Evolutionary conservation across 352 stramenopile species (phyloP), one percentile per base, ranked within the genome.

Genomic region (Pythium apleroticum): DNA sequence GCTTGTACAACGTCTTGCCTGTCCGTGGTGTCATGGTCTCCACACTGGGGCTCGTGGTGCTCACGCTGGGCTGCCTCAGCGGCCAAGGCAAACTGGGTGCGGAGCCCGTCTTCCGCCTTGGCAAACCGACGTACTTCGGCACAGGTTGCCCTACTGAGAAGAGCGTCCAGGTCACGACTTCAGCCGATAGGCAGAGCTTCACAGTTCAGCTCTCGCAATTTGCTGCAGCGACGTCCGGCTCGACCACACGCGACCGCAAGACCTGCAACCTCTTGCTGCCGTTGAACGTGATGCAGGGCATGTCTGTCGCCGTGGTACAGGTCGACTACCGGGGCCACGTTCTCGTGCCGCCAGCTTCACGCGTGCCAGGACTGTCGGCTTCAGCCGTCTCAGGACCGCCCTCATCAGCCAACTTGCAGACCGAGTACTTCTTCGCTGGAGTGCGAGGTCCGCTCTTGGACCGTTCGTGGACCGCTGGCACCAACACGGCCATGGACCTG

Each of bases 221-320:
- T 25, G 48, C 30, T 0, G 63, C 60, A 7, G n/a, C 50, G 9
- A 77, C 67, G 0, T 58, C 60, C 2, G 11, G 4, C 24, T 24
- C 11, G 3, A 24, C 14, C 17, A 58, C 17, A 25, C 59, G 54
- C n/a, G 53, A 68, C n/a, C 68, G 68, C 33, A 75, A 75, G 58
- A 55, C 60, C 6, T 75, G 71, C 45, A 70, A 70, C 52, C 71
- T 77, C 56, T 14, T 61, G 12, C 28, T 77, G 14, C 67, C 67
- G 4, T 25, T 77, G 12, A 33, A 56, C 12, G 41, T 71, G 11
- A 43, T 57, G 17, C 55, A 39, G 4, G 72, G 68, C 33, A 69
- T 68, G 27, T 67, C 72, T 0, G 61, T 78, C 14, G 68, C 56
- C 27, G 52, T 78, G 27, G 68, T 72, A 48, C 41, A 57, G 12